Evolutionary conservation across 768 basidiomycete species (phyloP), one percentile per base, ranked within the genome.

Genomic region (Tulasnella sp.): DNA sequence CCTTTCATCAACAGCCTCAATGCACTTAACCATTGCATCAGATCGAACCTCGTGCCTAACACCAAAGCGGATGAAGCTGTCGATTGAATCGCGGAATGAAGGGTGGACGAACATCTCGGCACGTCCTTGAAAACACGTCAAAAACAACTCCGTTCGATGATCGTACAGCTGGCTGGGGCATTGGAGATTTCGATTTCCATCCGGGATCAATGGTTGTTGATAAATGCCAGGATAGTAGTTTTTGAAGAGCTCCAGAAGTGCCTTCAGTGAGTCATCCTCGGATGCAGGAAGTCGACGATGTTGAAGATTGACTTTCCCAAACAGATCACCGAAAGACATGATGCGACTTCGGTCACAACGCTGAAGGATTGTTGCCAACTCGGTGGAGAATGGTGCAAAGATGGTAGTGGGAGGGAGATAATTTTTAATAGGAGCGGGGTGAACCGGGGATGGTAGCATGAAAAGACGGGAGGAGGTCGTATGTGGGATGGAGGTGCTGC

Each of bases 91-190:
- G 6, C 75, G 75, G 31, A 75, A 75, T 48, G 75, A 19, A 19
- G 75, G 75, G 27, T 75, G 75, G 34, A 75, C 34, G 19, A 75
- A 75, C n/a, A 56, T 27, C 16, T 75, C 44, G 44, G 44, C 21
- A 19, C 75, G 75, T 10, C 36, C 44, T 24, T 31, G n/a, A n/a
- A 52, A 75, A 21, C 31, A 40, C 31, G 44, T 36, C 9, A 24
- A n/a, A 56, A 75, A 75, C 19, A 75, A 21, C 44, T 36, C 44
- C n/a, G 21, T 42, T n/a, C 44, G 24, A 75, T 75, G 75, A 42
- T 75, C 75, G 27, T 48, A 75, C 6, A 75, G n/a, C 3, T 42
- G 34, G 39, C 34, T n/a, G 3, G 75, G 40, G 5, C 6, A 42
- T 18, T 38, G 75, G 2, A 52, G 16, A 21, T 48, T 44, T 10